Evolutionary conservation across 306 rosid genomes (phyloP), one percentile per base, ranked within the genome.

Genomic region (Hylodesmum podocarpum): DNA sequence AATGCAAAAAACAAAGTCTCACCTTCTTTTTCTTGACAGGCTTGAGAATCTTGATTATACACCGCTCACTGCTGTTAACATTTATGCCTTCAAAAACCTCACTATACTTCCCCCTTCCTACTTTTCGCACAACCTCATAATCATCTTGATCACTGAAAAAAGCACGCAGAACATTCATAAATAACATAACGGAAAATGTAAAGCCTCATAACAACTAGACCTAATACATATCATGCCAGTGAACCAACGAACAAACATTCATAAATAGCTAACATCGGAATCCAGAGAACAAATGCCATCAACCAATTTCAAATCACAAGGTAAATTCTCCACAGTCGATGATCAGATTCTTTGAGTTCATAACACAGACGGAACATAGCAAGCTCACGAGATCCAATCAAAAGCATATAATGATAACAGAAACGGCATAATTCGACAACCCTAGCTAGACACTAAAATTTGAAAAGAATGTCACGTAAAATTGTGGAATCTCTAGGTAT

Each of bases 1-100:
- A 67, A 74, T 8, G 34, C 21, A 21, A 47, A 49, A 10, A 55
- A 59, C 34, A 84, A 50, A 57, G 75, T 24, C 37, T 78, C 70
- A 89, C 97, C 96, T 93, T 95, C 96, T 95, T 95, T 82, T 95
- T 95, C 96, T 95, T 95, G 10, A 95, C 98, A 77, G 98, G 98
- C 92, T 95, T 95, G 78, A 95, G 97, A 82, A 92, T 95, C 93
- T 95, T 95, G 88, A 95, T 95, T 71, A 92, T 53, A 80, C 98
- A 95, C 39, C 91, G 89, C 80, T 95, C 98, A 18, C 82, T 90
- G 88, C 86, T 89, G 36, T 86, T 92, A 79, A 95, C 92, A 80
- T 92, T 92, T 55, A 95, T 87, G 31, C 98, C 98, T 77, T 92
- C 99, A 8, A 95, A 95, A 43, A 95, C 99, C 84, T 95, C 99